A percentile compares a stretch with the other conserved stretches of the same genome.
Evolutionary conservation across 768 basidiomycete genomes (phyloP).

Genomic region (Tricholoma matsutake): DNA sequence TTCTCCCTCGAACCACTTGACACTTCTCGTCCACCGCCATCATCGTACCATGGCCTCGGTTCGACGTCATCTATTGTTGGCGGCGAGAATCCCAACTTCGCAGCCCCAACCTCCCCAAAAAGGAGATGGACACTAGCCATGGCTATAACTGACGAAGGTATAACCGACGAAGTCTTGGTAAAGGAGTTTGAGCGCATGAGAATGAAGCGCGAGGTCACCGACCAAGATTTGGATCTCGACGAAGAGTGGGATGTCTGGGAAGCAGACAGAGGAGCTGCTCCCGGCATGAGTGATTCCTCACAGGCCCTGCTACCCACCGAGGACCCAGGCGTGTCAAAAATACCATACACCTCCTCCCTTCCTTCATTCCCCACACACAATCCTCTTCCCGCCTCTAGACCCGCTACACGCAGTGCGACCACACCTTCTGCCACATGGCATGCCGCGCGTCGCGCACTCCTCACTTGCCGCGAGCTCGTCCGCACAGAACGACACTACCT

Average conservation of each 20-base stretch:
- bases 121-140: slow-evolving; percentile 43
- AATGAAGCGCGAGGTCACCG: slow-evolving; percentile 9
- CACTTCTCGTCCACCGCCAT: neutral
- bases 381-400: slow-evolving; percentile 11
- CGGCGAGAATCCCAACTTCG: neutral
- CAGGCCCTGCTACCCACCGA: neutral
- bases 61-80: neutral
- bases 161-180: slow-evolving; percentile 50
- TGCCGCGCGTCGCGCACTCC: slow-evolving; percentile 22
- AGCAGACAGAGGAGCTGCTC: neutral
- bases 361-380: slow-evolving; percentile 16
- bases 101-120: neutral
- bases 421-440: slow-evolving; percentile 16
- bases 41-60: neutral
- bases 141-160: slow-evolving; percentile 47
- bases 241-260: slow-evolving; percentile 19
- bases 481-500: slow-evolving; percentile 20
- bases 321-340: neutral
- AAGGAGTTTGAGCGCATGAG: slow-evolving; percentile 45
- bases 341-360: slow-evolving; percentile 20
- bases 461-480: slow-evolving; percentile 27
- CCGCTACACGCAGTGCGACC: slow-evolving; percentile 19
- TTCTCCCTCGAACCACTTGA: slow-evolving; percentile 2
- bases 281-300: slow-evolving; percentile 6
- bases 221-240: slow-evolving; percentile 6